Conservation (phyloP, 2,329 filamentous ascomycete species). For the Macrophomina phaseolina region DNA sequence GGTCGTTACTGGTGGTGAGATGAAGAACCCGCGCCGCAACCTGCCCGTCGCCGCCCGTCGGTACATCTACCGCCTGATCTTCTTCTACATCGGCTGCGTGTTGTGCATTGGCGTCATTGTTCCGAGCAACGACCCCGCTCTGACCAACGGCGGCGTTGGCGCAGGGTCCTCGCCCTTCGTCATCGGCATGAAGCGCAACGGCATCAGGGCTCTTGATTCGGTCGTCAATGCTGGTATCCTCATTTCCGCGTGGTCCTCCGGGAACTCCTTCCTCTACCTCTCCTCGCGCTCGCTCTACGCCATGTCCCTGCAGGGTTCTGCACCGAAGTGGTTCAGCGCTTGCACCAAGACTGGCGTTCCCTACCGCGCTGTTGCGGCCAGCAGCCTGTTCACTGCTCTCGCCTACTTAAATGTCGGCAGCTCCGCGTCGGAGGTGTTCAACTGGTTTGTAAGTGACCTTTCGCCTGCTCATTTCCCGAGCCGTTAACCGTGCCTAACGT, state of each 20-base stretch:
- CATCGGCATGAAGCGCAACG: conserved; percentile 56
- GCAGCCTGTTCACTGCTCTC: conserved; percentile 52
- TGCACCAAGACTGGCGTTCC: conserved; percentile 67
- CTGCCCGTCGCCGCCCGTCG: conserved; percentile 64
- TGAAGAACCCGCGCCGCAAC: conserved; percentile 63
- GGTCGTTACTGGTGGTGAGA: conserved; percentile 63
- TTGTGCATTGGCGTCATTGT: conserved; percentile 67
- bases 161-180: conserved; percentile 60
- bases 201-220: conserved; percentile 63
- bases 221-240: conserved; percentile 74
- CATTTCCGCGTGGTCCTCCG: conserved; percentile 66
- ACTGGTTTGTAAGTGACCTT: conserved; percentile 63
- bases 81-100: conserved; percentile 65
- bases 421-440: conserved; percentile 58
- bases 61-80: conserved; percentile 66
- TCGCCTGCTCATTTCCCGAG: background rate
- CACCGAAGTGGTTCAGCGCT: conserved; percentile 64
- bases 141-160: conserved; percentile 60
- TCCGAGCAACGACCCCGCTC: conserved; percentile 57
- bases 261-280: conserved; percentile 61
- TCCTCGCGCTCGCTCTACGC: conserved; percentile 60
- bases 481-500: background rate
- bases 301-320: conserved; percentile 67
- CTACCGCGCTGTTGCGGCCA: conserved; percentile 53
- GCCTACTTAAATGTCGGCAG: conserved; percentile 57